A percentile compares a stretch with the other conserved stretches of the same genome.
Conservation (phyloP, 176 grass and related monocot species). For the Melocanna baccifera region DNA sequence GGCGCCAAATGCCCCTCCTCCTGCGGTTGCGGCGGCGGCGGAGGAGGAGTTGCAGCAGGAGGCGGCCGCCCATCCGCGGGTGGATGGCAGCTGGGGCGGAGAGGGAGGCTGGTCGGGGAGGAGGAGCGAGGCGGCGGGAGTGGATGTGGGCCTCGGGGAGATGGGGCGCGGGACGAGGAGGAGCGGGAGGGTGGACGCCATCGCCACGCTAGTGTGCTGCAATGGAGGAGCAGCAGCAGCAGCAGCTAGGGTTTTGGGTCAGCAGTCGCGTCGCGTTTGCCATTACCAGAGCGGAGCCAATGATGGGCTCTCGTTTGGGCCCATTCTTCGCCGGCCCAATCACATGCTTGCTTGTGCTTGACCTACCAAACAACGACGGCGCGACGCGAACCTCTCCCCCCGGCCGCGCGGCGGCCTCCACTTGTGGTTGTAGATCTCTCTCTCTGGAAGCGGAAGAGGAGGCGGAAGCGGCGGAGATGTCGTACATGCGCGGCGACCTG, state of each 20-base stretch:
- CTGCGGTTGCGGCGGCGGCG: background rate
- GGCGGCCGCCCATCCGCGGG: background rate
- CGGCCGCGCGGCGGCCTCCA: background rate
- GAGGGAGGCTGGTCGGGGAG: background rate
- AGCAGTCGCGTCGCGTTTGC: too few relatives aligned
- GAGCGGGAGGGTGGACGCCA: conserved; percentile 35
- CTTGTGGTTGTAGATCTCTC: background rate
- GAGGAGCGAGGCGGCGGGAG: background rate
- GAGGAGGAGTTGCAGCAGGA: background rate
- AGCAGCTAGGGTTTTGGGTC: too few relatives aligned
- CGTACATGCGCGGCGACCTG: conserved; percentile 75
- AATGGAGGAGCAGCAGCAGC: background rate
- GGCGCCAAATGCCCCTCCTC: background rate
- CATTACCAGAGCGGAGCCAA: too few relatives aligned
- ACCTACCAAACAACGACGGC: too few relatives aligned
- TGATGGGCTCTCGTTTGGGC: background rate
- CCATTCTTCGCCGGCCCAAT: background rate
- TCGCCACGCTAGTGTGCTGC: too few relatives aligned
- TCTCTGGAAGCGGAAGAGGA: too few relatives aligned
- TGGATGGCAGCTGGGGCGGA: background rate
- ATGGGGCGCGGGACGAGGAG: background rate
- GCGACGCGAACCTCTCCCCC: background rate
- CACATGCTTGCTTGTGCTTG: background rate
- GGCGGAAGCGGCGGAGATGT: too few relatives aligned
- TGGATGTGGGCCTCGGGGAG: background rate